These are phyloP conservation scores for Cutaneotrichosporon sp. DNA, from an alignment of 1,284 basidiomycete genomes.

Conservation along the genomic window DNA sequence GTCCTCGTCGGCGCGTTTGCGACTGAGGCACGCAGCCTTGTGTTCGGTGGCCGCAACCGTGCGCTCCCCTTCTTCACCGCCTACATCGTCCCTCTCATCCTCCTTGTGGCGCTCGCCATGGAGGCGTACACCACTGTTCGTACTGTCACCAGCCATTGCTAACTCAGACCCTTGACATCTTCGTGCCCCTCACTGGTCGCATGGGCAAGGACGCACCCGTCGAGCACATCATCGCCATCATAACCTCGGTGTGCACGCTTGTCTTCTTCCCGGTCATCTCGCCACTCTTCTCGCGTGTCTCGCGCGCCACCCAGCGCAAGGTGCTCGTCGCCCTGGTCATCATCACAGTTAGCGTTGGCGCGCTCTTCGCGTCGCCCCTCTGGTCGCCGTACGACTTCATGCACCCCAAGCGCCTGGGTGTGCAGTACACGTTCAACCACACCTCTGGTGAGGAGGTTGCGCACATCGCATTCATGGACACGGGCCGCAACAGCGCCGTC, in stretches of 20 bases:
- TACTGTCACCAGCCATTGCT: not conserved
- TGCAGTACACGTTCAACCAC: slow-evolving; percentile 84
- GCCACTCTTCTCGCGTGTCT: slow-evolving; percentile 73
- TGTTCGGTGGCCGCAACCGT: slow-evolving; percentile 12
- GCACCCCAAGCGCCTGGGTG: slow-evolving; percentile 86
- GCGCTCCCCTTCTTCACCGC: slow-evolving; percentile 51
- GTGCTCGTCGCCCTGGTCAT: slow-evolving; percentile 59
- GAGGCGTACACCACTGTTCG: slow-evolving; percentile 61
- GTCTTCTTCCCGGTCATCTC: slow-evolving; percentile 63
- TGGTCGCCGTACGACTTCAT: slow-evolving; percentile 73
- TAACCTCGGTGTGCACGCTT: slow-evolving; percentile 63
- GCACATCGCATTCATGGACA: slow-evolving; percentile 80
- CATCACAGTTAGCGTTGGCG: slow-evolving; percentile 57
- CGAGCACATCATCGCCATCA: slow-evolving; percentile 84
- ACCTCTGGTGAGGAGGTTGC: slow-evolving; percentile 71
- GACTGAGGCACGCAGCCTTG: slow-evolving; percentile 22
- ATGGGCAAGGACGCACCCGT: slow-evolving; percentile 72
- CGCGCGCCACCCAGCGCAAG: slow-evolving; percentile 56
- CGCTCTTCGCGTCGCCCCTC: slow-evolving; percentile 63
- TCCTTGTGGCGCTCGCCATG: slow-evolving; percentile 68
- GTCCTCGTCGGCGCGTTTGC: slow-evolving; percentile 36
- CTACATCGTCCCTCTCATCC: slow-evolving; percentile 66
- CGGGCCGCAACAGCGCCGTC: slow-evolving; percentile 53
- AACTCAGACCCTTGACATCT: slow-evolving; percentile 67
- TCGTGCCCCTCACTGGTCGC: slow-evolving; percentile 79